These are phyloP conservation scores for Cordyceps tenuipes DNA, from an alignment of 2,329 filamentous ascomycete species.

Conservation along the genomic window DNA sequence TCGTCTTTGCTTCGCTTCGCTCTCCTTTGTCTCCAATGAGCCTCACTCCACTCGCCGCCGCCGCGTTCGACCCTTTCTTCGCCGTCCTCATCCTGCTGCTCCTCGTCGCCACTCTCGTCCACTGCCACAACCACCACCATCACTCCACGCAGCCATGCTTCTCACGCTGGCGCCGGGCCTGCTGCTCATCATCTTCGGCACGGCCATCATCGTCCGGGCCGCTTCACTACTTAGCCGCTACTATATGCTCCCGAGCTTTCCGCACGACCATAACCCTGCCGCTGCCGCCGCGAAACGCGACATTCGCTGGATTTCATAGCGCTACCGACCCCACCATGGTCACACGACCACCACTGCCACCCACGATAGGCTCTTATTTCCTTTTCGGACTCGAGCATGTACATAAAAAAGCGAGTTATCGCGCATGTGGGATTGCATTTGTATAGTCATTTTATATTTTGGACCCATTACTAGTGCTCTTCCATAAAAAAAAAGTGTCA, in stretches of 20 bases:
- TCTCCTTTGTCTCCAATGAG: neutral
- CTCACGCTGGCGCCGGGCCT: constrained; percentile 10
- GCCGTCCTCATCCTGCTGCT: neutral
- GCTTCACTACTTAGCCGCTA: constrained; percentile 11
- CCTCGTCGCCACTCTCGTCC: neutral
- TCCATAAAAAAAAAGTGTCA: neutral
- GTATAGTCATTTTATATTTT: neutral
- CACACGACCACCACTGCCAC: constrained; percentile 7
- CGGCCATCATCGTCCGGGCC: constrained; percentile 6
- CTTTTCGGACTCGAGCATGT: neutral
- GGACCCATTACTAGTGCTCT: constrained; percentile 1
- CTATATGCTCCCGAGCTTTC: constrained; percentile 6
- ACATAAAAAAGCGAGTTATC: neutral
- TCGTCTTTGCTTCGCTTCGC: neutral
- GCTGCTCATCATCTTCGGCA: constrained; percentile 10
- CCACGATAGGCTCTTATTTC: neutral
- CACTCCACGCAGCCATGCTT: constrained; percentile 6
- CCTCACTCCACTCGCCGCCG: neutral
- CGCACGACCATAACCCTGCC: neutral
- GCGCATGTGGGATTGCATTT: neutral
- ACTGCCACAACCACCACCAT: neutral
- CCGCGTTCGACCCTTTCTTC: neutral
- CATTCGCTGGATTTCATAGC: constrained; percentile 9
- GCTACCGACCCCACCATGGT: neutral
- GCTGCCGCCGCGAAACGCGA: constrained; percentile 3